Evolutionary conservation across 257 asterid species (phyloP), one percentile per base, ranked within the genome.

Genomic region (Craterostigma plantagineum): DNA sequence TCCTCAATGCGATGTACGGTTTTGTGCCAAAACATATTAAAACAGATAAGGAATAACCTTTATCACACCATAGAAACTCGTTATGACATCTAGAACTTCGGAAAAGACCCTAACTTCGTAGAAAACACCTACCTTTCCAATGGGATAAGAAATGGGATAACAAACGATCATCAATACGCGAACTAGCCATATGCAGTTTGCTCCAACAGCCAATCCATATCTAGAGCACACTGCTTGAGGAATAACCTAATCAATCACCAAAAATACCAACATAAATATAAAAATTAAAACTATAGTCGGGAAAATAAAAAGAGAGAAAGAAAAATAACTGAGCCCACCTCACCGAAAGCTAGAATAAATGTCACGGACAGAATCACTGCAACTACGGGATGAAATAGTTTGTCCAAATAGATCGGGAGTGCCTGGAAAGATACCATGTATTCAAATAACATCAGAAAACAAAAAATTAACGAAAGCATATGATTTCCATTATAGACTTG

Each of bases 161-260:
- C 95, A 83, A 48, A 90, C 45, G 51, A 79, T 72, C 95, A 90
- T 83, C 69, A 90, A 64, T 57, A 72, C 16, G 9, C 80, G 95
- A 52, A 90, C 99, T 8, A 90, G 95, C 95, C 94, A 83, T 16
- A 71, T 73, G 18, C 76, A 79, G 59, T 77, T 83, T 13, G 95
- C 99, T 36, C 99, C 99, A 44, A 90, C 92, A n/a, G 99, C 86
- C 54, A 90, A 72, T 62, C 99, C 99, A 54, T 90, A 75, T 54
- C 77, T 65, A 44, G 94, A 64, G 73, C 95, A 83, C 52, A 77
- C 74, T 8, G 99, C 87, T 71, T 90, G 99, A 7, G 99, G 95
- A 58, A 90, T 90, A 18, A 90, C 62, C 99, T 90, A 48, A 23
- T 51, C 43, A 55, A 60, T 38, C 50, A 46, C 39, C 50, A n/a